Evolutionary conservation across 169 alveolate genomes (phyloP), one percentile per base, ranked within the genome.

Genomic region (Amoebophrya sp.): DNA sequence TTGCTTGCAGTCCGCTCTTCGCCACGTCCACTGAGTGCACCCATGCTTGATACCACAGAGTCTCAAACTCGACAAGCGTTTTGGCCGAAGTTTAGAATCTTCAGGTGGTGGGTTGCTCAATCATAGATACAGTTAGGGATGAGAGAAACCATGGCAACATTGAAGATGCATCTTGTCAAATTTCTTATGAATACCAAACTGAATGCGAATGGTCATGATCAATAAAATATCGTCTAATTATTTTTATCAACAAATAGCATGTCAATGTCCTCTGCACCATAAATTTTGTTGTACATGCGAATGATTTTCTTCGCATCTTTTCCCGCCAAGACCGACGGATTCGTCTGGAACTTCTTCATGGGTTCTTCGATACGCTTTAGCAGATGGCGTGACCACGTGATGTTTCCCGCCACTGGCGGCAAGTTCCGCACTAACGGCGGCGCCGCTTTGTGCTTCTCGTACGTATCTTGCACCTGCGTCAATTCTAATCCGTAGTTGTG

Each of bases 341-440:
- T 78, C 90, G 89, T 55, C 92, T 97, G 98, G 95, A 97, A 97
- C 93, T 94, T 96, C 83, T 96, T 97, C 95, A 98, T 98, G 26
- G 98, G 98, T 36, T 96, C 98, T 92, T 95, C 93, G 18, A 90
- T 92, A 92, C 98, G 95, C 93, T 96, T 95, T 94, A 97, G 96
- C 89, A 98, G 95, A 90, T 98, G 98, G 91, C 98, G 92, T 33
- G 98, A 97, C 99, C 99, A 97, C 65, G 96, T 95, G 94, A 97
- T 97, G 94, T 96, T 96, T 39, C 98, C 98, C 77, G 98, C 97
- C 36, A 96, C 97, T 89, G 97, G 96, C 41, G 99, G 99, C 96
- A 97, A 94, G 95, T 97, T 97, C 95, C 98, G 96, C 90, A 96
- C 98, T 90, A 96, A 92, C 36, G 98, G 98, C 41, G 98, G 98